Base-by-base conservation (phyloP, 2,329 filamentous ascomycete genomes). In the Aciculosporium take region DNA sequence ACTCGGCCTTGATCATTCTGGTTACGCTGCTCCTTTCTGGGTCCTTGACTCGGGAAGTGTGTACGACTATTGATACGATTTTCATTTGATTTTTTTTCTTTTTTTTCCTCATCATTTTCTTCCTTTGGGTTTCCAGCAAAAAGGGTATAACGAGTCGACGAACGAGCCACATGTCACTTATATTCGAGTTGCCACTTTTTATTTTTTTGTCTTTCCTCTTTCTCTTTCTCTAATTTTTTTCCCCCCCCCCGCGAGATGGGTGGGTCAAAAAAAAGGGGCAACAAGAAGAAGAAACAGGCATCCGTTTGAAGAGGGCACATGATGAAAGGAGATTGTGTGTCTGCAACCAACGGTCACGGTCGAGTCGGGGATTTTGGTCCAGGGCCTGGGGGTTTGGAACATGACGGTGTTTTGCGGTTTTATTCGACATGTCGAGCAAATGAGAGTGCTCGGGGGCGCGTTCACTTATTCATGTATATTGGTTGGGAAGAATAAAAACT, bases 1-100 rank as follows among this genome's bases (percentile, higher is more conserved):
- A 43, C 31, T 43, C 37, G 31, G 31, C 37, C 8, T 39, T 39
- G 30, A 31, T 40, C 25, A 17, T 31, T 31, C 33, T 32, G 29
- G 5, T 25, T 25, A 29, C 30, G 8, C 41, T n/a, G 9, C 29
- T 13, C 15, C 13, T 20, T 31, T 32, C 10, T 9, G 18, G 32
- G 23, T 12, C 9, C 36, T 32, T 12, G 21, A 30, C 23, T 39
- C n/a, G 30, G 37, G 24, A 25, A 27, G 20, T 39, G 12, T 43
- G 37, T 43, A 39, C 37, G 25, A 43, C 24, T 39, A 39, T 23
- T 35, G 24, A 13, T 39, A n/a, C 20, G 21, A 9, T 9, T 30
- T 23, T 2, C 6, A 21, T 33, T 21, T 3, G 5, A 6, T n/a
- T 23, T 15, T 15, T 15, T 13, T 4, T 15, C 12, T 32, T 10